Evolutionary conservation across 2,329 filamentous ascomycete genomes (phyloP).

Genomic region (Diaporthe ampelina): DNA sequence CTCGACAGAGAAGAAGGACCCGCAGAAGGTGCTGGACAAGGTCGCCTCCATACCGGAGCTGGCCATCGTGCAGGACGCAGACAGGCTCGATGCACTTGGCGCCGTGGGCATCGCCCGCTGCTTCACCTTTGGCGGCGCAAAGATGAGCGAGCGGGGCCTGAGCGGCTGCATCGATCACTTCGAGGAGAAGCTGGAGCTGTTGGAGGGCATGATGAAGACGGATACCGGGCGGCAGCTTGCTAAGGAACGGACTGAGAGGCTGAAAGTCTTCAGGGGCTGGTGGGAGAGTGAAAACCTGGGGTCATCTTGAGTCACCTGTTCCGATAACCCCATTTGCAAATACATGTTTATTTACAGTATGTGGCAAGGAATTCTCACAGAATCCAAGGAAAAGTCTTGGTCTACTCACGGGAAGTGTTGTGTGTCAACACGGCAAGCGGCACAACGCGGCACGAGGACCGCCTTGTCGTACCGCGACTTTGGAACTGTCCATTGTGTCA

Average conservation of each 20-base stretch:
- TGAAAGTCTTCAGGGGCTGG: slow-evolving; percentile 69
- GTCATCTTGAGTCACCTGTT: slow-evolving; percentile 10
- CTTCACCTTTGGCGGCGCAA: slow-evolving; percentile 82
- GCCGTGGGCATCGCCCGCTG: slow-evolving; percentile 85
- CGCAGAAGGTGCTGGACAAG: slow-evolving; percentile 68
- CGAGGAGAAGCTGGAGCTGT: slow-evolving; percentile 77
- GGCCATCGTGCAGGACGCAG: slow-evolving; percentile 91
- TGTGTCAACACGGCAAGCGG: not conserved
- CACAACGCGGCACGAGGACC: not conserved
- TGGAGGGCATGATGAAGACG: slow-evolving; percentile 77
- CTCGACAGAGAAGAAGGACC: slow-evolving; percentile 78
- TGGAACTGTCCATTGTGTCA: not conserved
- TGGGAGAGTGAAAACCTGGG: slow-evolving; percentile 63
- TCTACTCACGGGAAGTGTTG: not conserved
- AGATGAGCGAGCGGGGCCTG: slow-evolving; percentile 64
- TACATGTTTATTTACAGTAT: not conserved
- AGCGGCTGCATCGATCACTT: slow-evolving; percentile 80
- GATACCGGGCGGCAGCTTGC: slow-evolving; percentile 67
- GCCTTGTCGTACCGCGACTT: too few species aligned
- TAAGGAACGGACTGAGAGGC: slow-evolving; percentile 64
- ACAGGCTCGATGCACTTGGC: slow-evolving; percentile 89
- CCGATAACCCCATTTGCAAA: too few species aligned
- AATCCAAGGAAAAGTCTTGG: not conserved
- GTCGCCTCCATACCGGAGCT: slow-evolving; percentile 79
- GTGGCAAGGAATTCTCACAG: fast-evolving